Evolutionary conservation across 1,139 yeast species (phyloP), one percentile per base, ranked within the genome.

Genomic region (Groenewaldozyma sp.): DNA sequence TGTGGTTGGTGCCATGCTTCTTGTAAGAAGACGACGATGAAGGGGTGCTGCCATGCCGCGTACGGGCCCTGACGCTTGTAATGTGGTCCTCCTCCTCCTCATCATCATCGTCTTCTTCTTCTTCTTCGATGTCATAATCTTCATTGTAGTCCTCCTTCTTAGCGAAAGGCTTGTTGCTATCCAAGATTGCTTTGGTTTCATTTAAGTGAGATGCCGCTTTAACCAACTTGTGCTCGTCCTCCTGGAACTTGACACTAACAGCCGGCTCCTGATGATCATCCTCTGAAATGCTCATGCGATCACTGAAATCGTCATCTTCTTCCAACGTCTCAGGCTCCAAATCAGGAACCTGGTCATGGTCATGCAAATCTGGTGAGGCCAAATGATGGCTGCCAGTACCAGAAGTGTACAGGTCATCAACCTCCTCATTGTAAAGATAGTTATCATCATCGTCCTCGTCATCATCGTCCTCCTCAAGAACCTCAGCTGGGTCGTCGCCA

Each of bases 1-100:
- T 66, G 47, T 74, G 81, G 6, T 68, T 67, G 27, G 67, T 70
- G 26, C 58, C 28, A 9, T 33, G 17, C 2, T 40, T 38, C 27
- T 26, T 32, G 24, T 36, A 32, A 26, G 24, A 22, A 20, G 37
- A 19, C 26, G 26, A 22, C 11, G 26, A 11, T 11, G 26, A 7
- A 22, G 26, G 18, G 19, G 24, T 7, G 14, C 4, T 11, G n/a
- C 14, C 9, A 9, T 6, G 10, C 27, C 27, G n/a, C 9, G 21
- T 6, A 9, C 13, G 4, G 24, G 35, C 9, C 17, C 10, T 9
- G 35, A 20, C 7, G 34, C 17, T 17, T 4, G 9, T 19, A 22
- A 22, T 13, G 24, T 16, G 17, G 22, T n/a, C 19, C 24, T 13
- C n/a, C 13, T 31, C 26, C n/a, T 7, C 3, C 17, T 3, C 24